A percentile compares a stretch with the other conserved stretches of the same genome.
These are phyloP conservation scores for Vitis rupestris DNA, from an alignment of 164 flowering plant species.

Conservation along the genomic window DNA sequence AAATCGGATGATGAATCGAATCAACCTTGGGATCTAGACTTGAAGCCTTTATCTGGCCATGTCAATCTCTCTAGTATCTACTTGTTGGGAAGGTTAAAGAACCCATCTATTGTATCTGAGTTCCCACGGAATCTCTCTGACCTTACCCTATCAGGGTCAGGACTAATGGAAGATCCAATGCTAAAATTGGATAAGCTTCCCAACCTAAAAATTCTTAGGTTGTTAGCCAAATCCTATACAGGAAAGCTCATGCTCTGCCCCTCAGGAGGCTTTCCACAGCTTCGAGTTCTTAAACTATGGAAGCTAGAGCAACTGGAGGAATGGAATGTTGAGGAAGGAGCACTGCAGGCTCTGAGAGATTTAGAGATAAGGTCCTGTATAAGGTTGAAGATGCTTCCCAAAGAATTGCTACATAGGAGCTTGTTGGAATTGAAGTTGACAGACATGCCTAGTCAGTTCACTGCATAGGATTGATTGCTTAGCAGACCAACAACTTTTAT, in stretches of 20 bases:
- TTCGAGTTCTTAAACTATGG: conserved; percentile 13
- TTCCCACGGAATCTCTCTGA: conserved; percentile 5
- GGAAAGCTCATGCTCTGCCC: conserved; percentile 13
- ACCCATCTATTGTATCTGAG: neutral
- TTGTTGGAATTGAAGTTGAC: too few relatives aligned
- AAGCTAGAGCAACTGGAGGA: conserved; percentile 9
- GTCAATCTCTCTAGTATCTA: conserved; percentile 14
- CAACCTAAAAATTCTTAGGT: conserved; percentile 6
- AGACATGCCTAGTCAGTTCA: too few relatives aligned
- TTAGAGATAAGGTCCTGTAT: too few relatives aligned
- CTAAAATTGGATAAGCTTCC: conserved; percentile 2
- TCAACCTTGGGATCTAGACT: conserved; percentile 10
- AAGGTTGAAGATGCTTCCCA: too few relatives aligned
- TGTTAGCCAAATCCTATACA: conserved; percentile 1
- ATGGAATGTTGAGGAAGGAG: conserved; percentile 11
- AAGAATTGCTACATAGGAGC: too few relatives aligned
- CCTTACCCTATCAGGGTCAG: conserved; percentile 10
- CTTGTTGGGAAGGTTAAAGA: conserved; percentile 10
- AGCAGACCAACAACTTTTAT: too few relatives aligned
- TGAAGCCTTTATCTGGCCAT: conserved; percentile 6
- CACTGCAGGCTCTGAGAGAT: conserved; percentile 2
- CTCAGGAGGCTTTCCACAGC: conserved; percentile 4
- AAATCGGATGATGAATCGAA: conserved; percentile 11
- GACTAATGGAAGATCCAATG: conserved; percentile 15
- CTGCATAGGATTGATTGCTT: too few relatives aligned